A percentile compares a stretch with the other conserved stretches of the same genome.
phyloP scores from a whole-genome alignment of 2,329 filamentous ascomycete species.

The Metarhizium guizhouense region DNA sequence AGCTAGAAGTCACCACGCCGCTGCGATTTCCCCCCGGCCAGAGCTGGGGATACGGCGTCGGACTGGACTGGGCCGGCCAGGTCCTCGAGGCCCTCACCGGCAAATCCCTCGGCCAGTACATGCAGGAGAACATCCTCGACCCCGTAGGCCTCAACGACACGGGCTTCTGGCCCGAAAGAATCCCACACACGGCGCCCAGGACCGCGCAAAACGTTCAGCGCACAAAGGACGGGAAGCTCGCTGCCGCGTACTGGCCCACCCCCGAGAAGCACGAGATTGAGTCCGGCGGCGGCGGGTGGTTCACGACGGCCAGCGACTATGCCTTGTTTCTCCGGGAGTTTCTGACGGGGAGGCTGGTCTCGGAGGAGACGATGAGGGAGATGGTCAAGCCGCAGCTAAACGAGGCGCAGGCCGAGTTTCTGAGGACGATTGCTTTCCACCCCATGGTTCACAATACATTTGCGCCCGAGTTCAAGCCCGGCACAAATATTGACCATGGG shows the following conservation, averaged over 20 bases:
- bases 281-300: conserved; percentile 35
- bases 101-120: conserved; percentile 26
- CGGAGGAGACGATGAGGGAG: conserved; percentile 17
- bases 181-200: conserved; percentile 17
- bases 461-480: conserved; percentile 27
- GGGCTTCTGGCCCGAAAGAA: conserved; percentile 24
- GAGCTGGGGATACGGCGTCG: conserved; percentile 39
- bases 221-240: conserved; percentile 12
- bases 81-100: conserved; percentile 32
- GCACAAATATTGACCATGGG: conserved; percentile 25
- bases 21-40: conserved; percentile 35
- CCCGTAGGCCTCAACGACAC: conserved; percentile 28
- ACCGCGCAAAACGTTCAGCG: conserved; percentile 13
- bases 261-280: conserved; percentile 25
- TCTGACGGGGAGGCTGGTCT: conserved; percentile 22
- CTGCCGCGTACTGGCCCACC: conserved; percentile 9
- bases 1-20: conserved; percentile 31
- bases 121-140: conserved; percentile 26
- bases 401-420: conserved; percentile 14
- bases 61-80: conserved; percentile 38
- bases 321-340: conserved; percentile 24
- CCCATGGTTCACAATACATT: conserved; percentile 15
- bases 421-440: conserved; percentile 14
- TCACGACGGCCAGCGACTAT: conserved; percentile 32
- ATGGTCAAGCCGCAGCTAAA: conserved; percentile 34